Evolutionary conservation across 768 basidiomycete genomes (phyloP), one percentile per base, ranked within the genome.

Genomic region (Vararia minispora): DNA sequence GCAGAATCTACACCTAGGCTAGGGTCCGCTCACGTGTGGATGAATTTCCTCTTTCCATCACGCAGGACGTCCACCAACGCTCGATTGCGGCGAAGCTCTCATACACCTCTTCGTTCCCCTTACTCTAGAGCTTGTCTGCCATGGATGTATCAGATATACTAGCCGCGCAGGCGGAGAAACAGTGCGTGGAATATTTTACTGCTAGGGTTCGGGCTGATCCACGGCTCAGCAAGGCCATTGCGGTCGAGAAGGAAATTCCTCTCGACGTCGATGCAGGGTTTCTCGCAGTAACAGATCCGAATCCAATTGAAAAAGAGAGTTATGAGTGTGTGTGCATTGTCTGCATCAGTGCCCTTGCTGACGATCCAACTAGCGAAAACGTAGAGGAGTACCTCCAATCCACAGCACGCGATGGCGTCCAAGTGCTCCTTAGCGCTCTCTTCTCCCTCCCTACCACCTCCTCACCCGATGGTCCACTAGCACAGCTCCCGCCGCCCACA

Each of bases 201-300:
- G 13, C 7, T n/a, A 23, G 12, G 2, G 20, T 29, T 9, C 41
- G 20, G 21, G 36, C 26, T 33, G 9, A 20, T 28, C 28, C 21
- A 39, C 10, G 41, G 23, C 41, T 18, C 46, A 89, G 84, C 55
- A 76, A 78, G 61, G 71, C 77, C 23, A 64, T 74, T 26, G 58
- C 63, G 24, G 78, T 87, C 40, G 79, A 87, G 55, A 89, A 85
- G 56, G 84, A 87, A 37, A 77, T 72, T 7, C 76, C 83, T 6
- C 71, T 88, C 44, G 76, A 80, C 29, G 65, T 89, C 42, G 95
- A 99, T 61, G 53, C 80, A 4, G 92, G 86, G 4, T 70, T 83
- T 28, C 67, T 99, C 14, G 72, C 83, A 4, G 88, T 86, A 1
- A 87, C 87, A 33, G 94, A 99, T 63, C 70, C 71, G 16, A 92